Evolutionary conservation across 1,284 basidiomycete genomes (phyloP).

Genomic region (Agroathelia rolfsii): DNA sequence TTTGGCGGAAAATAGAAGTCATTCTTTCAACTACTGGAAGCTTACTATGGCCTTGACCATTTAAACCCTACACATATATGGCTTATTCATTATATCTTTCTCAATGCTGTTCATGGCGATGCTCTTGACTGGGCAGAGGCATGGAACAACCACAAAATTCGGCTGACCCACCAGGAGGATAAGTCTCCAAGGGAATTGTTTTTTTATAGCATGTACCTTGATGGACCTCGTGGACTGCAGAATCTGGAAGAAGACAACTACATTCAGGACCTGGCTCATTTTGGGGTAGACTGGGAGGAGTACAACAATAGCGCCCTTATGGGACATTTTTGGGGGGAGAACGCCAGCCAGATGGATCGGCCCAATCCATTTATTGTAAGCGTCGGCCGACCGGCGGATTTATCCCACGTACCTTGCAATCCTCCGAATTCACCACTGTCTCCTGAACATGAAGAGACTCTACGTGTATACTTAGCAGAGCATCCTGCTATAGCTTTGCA

Average conservation of each 20-base stretch:
- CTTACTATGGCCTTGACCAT: constrained; percentile 13
- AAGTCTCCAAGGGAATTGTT: constrained; percentile 10
- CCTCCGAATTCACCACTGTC: no score
- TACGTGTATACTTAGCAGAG: no score
- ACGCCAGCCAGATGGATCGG: no score
- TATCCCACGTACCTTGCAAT: no score
- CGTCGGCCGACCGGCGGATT: no score
- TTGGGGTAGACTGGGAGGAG: constrained; percentile 19
- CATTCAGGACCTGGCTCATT: constrained; percentile 9
- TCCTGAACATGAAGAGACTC: no score
- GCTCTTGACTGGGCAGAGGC: constrained; percentile 9
- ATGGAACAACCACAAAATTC: constrained; percentile 10
- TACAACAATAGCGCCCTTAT: constrained; percentile 10
- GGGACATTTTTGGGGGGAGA: constrained; percentile 12
- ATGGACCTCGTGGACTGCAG: constrained; percentile 12
- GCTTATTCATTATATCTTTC: constrained; percentile 21
- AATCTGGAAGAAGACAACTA: constrained; percentile 5
- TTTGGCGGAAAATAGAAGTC: constrained; percentile 18
- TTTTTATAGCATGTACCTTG: constrained; percentile 10
- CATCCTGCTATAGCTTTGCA: no score
- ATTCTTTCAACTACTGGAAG: constrained; percentile 20
- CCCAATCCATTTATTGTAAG: no score
- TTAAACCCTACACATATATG: constrained; percentile 18
- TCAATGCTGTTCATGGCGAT: constrained; percentile 12
- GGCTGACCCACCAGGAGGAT: constrained; percentile 5